Evolutionary conservation across 202 grass and related monocot species (phyloP).

Genomic region (Saccharum hybrid): DNA sequence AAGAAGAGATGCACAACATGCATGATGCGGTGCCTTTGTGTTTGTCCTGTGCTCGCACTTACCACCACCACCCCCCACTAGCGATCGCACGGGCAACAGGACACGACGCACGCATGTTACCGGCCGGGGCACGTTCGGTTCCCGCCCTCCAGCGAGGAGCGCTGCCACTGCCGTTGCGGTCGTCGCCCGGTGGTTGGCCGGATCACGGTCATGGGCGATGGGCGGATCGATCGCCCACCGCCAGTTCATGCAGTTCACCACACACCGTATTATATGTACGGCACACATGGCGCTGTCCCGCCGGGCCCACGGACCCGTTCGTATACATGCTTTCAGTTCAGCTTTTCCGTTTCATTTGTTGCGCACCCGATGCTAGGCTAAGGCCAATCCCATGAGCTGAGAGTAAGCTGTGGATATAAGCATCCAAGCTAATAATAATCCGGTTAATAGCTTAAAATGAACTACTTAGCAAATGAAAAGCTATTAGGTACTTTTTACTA

Average conservation of each 20-base stretch:
- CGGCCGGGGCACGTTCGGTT: not conserved
- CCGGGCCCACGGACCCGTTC: too few species aligned
- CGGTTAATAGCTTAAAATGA: too few species aligned
- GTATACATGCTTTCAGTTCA: not conserved
- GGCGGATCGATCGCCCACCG: not conserved
- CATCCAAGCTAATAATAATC: too few species aligned
- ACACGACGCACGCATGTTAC: slow-evolving; percentile 34
- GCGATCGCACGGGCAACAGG: slow-evolving; percentile 18
- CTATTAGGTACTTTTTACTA: too few species aligned
- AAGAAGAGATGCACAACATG: slow-evolving; percentile 9
- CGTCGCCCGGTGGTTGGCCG: not conserved
- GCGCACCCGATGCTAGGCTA: too few species aligned
- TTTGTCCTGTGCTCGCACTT: not conserved
- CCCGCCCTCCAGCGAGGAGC: not conserved
- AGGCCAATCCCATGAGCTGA: too few species aligned
- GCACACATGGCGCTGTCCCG: not conserved
- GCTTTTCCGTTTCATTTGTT: not conserved
- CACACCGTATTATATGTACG: slow-evolving; percentile 1
- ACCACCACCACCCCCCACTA: not conserved
- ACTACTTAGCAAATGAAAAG: too few species aligned
- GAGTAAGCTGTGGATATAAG: too few species aligned
- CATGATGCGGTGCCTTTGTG: slow-evolving; percentile 31
- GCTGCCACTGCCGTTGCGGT: not conserved
- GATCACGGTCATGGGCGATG: not conserved
- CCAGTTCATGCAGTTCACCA: not conserved